A percentile compares a stretch with the other conserved stretches of the same genome.
phyloP scores from a whole-genome alignment of 768 basidiomycete species.

The Lactarius evosmus region DNA sequence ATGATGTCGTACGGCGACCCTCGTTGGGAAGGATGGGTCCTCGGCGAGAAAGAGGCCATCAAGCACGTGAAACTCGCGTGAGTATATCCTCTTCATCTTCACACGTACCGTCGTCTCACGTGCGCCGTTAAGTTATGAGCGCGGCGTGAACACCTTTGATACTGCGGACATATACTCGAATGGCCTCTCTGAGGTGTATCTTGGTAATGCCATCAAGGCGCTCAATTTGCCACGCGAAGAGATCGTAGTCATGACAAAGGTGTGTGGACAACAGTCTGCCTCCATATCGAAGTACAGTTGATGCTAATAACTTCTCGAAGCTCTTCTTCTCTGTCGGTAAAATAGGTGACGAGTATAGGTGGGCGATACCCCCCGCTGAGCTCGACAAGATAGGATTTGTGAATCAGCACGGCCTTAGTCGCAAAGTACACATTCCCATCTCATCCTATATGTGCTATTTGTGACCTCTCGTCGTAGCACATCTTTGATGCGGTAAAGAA shows the following conservation, averaged over 20 bases:
- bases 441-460: neutral
- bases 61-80: conserved; percentile 32
- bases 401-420: conserved; percentile 36
- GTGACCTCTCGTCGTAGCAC: conserved; percentile 40
- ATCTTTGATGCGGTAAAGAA: conserved; percentile 68
- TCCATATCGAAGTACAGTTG: neutral
- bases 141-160: too few relatives aligned
- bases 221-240: conserved; percentile 39
- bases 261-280: conserved; percentile 2
- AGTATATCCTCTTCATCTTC: conserved; percentile 23
- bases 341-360: neutral
- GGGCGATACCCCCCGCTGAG: too few relatives aligned
- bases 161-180: too few relatives aligned
- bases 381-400: too few relatives aligned
- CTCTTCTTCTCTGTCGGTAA: conserved; percentile 5
- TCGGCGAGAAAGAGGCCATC: too few relatives aligned
- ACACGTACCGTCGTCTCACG: conserved; percentile 21
- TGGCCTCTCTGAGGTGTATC: too few relatives aligned
- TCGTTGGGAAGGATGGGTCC: too few relatives aligned
- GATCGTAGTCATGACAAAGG: conserved; percentile 46
- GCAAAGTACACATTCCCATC: conserved; percentile 33
- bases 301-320: neutral
- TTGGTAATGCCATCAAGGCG: too few relatives aligned
- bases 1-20: too few relatives aligned
- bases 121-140: conserved; percentile 42